phyloP scores from a whole-genome alignment of 768 basidiomycete species.

The Coprinopsis marcescibilis region DNA sequence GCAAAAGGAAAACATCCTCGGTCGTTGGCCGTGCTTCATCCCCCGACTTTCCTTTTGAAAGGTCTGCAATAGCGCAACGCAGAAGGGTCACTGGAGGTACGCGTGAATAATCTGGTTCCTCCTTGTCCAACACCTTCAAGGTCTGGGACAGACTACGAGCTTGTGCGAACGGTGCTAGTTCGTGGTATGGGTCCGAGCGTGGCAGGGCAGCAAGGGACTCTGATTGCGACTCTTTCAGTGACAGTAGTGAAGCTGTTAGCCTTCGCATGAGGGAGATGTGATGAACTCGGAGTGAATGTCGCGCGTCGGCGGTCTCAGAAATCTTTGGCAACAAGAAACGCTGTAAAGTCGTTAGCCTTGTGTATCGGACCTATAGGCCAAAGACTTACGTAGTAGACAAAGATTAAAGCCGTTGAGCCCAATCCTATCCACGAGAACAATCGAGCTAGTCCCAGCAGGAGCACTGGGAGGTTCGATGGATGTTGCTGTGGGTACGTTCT shows the following conservation, averaged over 20 bases:
- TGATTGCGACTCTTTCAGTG: slow-evolving; percentile 49
- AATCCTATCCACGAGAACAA: slow-evolving; percentile 65
- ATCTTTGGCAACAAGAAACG: slow-evolving; percentile 67
- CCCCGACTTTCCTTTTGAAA: slow-evolving; percentile 30
- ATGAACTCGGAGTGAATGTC: slow-evolving; percentile 54
- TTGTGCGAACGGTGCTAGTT: slow-evolving; percentile 35
- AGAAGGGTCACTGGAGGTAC: slow-evolving; percentile 52
- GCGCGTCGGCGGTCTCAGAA: slow-evolving; percentile 50
- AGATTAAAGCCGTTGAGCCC: slow-evolving; percentile 49
- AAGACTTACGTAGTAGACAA: slow-evolving; percentile 61
- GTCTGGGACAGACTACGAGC: slow-evolving; percentile 44
- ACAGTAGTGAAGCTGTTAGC: slow-evolving; percentile 50
- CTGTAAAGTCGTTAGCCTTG: slow-evolving; percentile 28
- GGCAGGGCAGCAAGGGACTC: slow-evolving; percentile 56
- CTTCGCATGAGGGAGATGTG: slow-evolving; percentile 50
- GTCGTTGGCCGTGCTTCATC: slow-evolving; percentile 39
- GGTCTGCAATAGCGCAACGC: slow-evolving; percentile 56
- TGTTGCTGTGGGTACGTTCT: slow-evolving; percentile 67
- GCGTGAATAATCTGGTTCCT: slow-evolving; percentile 23
- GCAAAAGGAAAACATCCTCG: slow-evolving; percentile 51
- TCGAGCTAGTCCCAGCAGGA: slow-evolving; percentile 56
- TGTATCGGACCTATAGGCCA: neutral
- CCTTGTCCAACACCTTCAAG: slow-evolving; percentile 24
- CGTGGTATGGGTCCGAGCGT: slow-evolving; percentile 42
- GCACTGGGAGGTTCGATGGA: slow-evolving; percentile 62